phyloP scores from a whole-genome alignment of 2,329 filamentous ascomycete species.

The Pseudovirgaria hyperparasitica region DNA sequence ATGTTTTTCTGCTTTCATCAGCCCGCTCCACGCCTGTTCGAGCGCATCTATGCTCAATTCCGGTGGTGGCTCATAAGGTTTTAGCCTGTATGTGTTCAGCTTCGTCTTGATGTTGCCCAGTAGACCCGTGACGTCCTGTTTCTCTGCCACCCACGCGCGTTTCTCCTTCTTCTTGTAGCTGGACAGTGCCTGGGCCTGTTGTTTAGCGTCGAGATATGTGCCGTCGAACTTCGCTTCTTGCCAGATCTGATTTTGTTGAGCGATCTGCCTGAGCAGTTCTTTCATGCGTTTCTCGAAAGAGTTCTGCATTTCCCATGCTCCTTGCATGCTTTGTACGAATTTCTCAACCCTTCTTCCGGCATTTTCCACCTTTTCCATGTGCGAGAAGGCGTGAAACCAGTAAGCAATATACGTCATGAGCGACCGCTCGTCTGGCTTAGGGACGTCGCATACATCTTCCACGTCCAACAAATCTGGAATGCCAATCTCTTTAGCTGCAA shows the following conservation, averaged over 20 bases:
- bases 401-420: conserved; percentile 99
- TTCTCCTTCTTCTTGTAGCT: conserved; percentile 87
- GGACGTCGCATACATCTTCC: conserved; percentile 93
- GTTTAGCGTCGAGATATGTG: conserved; percentile 85
- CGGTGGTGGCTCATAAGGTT: conserved; percentile 78
- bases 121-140: conserved; percentile 84
- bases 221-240: conserved; percentile 72
- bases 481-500: conserved; percentile 89
- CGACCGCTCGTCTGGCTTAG: conserved; percentile 88
- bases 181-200: conserved; percentile 68
- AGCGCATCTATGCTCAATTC: conserved; percentile 72
- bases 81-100: conserved; percentile 81
- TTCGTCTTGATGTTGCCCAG: conserved; percentile 99
- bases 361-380: conserved; percentile 98
- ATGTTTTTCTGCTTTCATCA: conserved; percentile 75
- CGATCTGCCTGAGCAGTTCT: conserved; percentile 63
- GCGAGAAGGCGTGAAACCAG: conserved; percentile 99
- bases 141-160: conserved; percentile 92
- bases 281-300: conserved; percentile 87
- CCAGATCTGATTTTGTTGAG: conserved; percentile 64
- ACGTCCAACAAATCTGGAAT: conserved; percentile 93
- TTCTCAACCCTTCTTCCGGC: conserved; percentile 93
- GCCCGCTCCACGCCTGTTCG: conserved; percentile 66
- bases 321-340: conserved; percentile 97
- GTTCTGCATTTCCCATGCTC: conserved; percentile 99